These are phyloP conservation scores for Letharia lupina DNA, from an alignment of 495 filamentous ascomycete genomes.

Conservation along the genomic window DNA sequence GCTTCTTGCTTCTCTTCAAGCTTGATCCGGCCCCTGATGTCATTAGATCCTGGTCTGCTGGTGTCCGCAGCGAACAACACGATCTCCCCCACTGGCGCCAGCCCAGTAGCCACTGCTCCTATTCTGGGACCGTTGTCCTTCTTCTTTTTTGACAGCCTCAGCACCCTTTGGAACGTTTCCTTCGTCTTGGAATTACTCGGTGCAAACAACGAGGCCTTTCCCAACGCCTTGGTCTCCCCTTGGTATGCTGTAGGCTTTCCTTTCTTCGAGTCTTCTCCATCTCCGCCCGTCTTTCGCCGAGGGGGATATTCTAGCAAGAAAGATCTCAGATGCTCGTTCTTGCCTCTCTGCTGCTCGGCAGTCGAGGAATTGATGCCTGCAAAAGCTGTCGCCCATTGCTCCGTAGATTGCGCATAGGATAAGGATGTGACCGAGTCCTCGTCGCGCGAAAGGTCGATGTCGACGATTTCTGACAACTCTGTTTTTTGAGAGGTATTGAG, in stretches of 20 bases:
- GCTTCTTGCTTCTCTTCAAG: conserved; percentile 57
- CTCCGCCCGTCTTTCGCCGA: conserved; percentile 30
- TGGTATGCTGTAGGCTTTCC: conserved; percentile 24
- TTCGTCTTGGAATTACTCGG: conserved; percentile 41
- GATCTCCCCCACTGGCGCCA: conserved; percentile 66
- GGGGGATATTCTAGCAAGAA: conserved; percentile 53
- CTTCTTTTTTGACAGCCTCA: conserved; percentile 47
- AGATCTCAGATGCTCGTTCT: conserved; percentile 82
- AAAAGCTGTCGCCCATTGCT: conserved; percentile 52
- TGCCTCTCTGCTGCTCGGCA: conserved; percentile 58
- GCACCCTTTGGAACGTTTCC: conserved; percentile 70
- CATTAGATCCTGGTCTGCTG: conserved; percentile 44
- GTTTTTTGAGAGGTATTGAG: conserved; percentile 57
- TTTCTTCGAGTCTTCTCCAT: conserved; percentile 22
- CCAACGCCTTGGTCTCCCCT: conserved; percentile 30
- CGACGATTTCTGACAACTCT: conserved; percentile 55
- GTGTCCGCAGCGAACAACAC: conserved; percentile 65
- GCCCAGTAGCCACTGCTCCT: conserved; percentile 65
- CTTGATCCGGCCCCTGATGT: conserved; percentile 59
- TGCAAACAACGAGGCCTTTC: conserved; percentile 52
- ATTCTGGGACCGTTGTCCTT: conserved; percentile 43
- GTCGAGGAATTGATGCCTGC: conserved; percentile 83
- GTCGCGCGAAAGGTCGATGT: conserved; percentile 72
- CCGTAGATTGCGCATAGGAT: conserved; percentile 51
- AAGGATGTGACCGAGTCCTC: conserved; percentile 89